phyloP scores from a whole-genome alignment of 2,329 filamentous ascomycete species.

The Diaporthe humulicola region DNA sequence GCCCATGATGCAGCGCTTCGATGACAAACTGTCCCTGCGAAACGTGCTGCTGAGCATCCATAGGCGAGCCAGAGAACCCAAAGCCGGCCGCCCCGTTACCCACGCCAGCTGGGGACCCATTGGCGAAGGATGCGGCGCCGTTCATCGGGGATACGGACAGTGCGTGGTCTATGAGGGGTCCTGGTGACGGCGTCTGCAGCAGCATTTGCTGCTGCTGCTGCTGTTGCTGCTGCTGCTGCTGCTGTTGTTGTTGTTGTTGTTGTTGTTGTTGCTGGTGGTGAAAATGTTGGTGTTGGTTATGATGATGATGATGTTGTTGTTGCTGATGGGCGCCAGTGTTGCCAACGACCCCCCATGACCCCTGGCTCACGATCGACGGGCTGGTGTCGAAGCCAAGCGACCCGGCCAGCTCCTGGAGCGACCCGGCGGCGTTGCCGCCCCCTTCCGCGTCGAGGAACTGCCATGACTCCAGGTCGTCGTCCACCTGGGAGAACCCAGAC shows the following conservation, averaged over 20 bases:
- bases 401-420: slow-evolving; percentile 9
- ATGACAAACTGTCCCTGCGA: slow-evolving; percentile 28
- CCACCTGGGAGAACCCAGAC: slow-evolving; percentile 36
- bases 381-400: slow-evolving; percentile 60
- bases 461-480: slow-evolving; percentile 49
- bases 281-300: slow-evolving; percentile 42
- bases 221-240: slow-evolving; percentile 1
- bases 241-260: slow-evolving; percentile 35
- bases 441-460: slow-evolving; percentile 38
- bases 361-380: slow-evolving; percentile 64
- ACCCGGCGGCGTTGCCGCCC: slow-evolving; percentile 46
- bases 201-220: not conserved
- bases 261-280: slow-evolving; percentile 33
- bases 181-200: slow-evolving; percentile 33
- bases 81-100: slow-evolving; percentile 4
- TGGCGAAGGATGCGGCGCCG: not conserved
- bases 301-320: not conserved
- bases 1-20: slow-evolving; percentile 28
- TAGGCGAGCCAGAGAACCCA: slow-evolving; percentile 19
- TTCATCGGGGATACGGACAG: slow-evolving; percentile 9
- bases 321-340: slow-evolving; percentile 49
- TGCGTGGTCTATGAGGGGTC: slow-evolving; percentile 57
- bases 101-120: not conserved
- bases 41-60: slow-evolving; percentile 22
- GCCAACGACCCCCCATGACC: slow-evolving; percentile 63